Percentiles rank a stretch among this genome's conserved stretches.
Evolutionary conservation across 768 basidiomycete genomes (phyloP).

Genomic region (Boletus sp.): DNA sequence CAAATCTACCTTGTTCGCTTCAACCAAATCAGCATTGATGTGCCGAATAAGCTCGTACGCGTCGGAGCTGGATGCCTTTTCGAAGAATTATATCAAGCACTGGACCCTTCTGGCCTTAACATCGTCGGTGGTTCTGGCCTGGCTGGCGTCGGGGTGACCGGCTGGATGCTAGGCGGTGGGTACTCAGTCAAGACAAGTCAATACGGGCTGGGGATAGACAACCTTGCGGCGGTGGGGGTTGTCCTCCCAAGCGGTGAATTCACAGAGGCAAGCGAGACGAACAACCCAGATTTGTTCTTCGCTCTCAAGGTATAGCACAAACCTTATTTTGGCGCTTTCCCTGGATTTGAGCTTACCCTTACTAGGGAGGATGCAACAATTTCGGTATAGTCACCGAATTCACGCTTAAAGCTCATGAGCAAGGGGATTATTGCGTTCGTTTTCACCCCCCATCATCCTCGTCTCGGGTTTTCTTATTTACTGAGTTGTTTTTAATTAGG

Average conservation of each 20-base stretch:
- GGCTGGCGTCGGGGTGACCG: not conserved
- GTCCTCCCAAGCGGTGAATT: slow-evolving; percentile 29
- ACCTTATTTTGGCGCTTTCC: no score
- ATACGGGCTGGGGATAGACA: slow-evolving; percentile 34
- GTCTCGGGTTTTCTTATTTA: not conserved
- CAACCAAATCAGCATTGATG: not conserved
- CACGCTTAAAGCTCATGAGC: slow-evolving; percentile 17
- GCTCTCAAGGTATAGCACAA: slow-evolving; percentile 3
- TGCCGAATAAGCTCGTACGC: not conserved
- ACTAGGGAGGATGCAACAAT: slow-evolving; percentile 28
- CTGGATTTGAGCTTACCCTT: not conserved
- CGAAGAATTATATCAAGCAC: not conserved
- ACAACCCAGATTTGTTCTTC: slow-evolving; percentile 2
- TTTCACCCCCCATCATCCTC: not conserved
- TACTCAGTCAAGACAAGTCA: slow-evolving; percentile 35
- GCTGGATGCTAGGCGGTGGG: slow-evolving; percentile 21
- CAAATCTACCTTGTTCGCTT: not conserved
- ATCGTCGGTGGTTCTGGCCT: not conserved
- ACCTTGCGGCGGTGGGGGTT: slow-evolving; percentile 25
- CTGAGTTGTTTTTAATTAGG: not conserved
- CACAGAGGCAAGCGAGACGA: not conserved
- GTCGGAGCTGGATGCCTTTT: not conserved
- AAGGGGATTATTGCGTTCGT: slow-evolving; percentile 7
- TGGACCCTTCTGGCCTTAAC: not conserved
- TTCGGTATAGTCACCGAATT: slow-evolving; percentile 28